Conservation (phyloP, 1,284 basidiomycete genomes). For the Anthracocystis panici-leucophaei region DNA sequence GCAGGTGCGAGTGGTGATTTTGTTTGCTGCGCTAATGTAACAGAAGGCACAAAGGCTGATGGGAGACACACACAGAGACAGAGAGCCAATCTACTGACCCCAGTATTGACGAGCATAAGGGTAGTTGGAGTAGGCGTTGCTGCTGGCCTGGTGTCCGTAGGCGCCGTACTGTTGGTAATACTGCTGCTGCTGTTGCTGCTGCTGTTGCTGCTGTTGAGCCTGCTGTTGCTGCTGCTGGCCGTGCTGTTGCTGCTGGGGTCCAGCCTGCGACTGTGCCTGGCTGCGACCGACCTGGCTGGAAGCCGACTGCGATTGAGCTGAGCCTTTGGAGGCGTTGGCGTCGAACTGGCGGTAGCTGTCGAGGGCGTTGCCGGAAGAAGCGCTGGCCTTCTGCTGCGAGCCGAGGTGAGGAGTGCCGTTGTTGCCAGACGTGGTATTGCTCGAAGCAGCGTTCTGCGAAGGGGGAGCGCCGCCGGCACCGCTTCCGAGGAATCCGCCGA, state of each 20-base stretch:
- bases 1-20: constrained; percentile 9
- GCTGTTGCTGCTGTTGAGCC: constrained; percentile 41
- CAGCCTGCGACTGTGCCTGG: constrained; percentile 48
- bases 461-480: constrained; percentile 45
- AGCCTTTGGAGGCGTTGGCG: constrained; percentile 44
- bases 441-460: constrained; percentile 42
- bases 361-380: constrained; percentile 45
- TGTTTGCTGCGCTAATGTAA: neutral
- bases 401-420: constrained; percentile 51
- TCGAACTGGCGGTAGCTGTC: constrained; percentile 56
- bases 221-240: constrained; percentile 45
- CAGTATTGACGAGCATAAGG: constrained; percentile 67
- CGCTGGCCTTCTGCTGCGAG: constrained; percentile 52
- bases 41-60: too few relatives aligned
- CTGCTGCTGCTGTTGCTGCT: constrained; percentile 65
- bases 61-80: neutral
- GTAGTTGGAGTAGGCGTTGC: constrained; percentile 61
- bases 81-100: constrained; percentile 49
- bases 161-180: constrained; percentile 66
- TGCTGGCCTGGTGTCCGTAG: constrained; percentile 62
- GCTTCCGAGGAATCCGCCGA: constrained; percentile 56
- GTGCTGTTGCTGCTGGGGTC: constrained; percentile 43
- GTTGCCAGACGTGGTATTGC: constrained; percentile 38
- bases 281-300: constrained; percentile 43
- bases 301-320: constrained; percentile 24